Conservation (phyloP, 73 alveolate species). For the Uronychia setigera region DNA sequence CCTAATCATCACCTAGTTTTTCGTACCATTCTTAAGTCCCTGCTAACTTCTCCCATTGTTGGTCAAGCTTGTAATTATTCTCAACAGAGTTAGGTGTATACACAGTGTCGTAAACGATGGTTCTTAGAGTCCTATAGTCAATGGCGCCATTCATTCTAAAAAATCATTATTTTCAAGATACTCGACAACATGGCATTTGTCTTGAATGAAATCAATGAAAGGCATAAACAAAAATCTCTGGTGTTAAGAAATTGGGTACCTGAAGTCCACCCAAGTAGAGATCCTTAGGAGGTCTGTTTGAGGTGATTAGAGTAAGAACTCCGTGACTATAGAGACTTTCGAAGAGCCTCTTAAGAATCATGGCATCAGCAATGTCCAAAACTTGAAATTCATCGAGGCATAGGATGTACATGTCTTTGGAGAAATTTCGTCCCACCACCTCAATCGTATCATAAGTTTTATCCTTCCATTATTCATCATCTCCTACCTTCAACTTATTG, state of each 20-base stretch:
- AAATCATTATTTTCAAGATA: constrained; percentile 7
- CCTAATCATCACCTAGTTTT: too few species aligned
- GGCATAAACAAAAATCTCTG: constrained; percentile 88
- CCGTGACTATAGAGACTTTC: constrained; percentile 80
- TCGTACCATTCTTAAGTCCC: constrained; percentile 57
- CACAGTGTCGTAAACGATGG: constrained; percentile 22
- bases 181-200: constrained; percentile 61
- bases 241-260: constrained; percentile 15
- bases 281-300: constrained; percentile 95
- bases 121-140: background rate
- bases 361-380: constrained; percentile 95
- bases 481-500: constrained; percentile 45
- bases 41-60: constrained; percentile 57
- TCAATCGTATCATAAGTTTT: constrained; percentile 78
- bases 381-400: constrained; percentile 95
- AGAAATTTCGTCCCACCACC: constrained; percentile 70
- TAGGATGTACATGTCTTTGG: constrained; percentile 70
- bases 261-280: constrained; percentile 79
- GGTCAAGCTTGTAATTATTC: constrained; percentile 44
- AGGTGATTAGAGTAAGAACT: constrained; percentile 84
- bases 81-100: constrained; percentile 24
- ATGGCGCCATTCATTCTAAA: background rate
- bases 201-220: constrained; percentile 72
- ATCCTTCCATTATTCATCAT: constrained; percentile 8
- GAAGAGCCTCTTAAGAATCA: constrained; percentile 87